phyloP scores from a whole-genome alignment of 768 basidiomycete species.

The Mycena alexandri region DNA sequence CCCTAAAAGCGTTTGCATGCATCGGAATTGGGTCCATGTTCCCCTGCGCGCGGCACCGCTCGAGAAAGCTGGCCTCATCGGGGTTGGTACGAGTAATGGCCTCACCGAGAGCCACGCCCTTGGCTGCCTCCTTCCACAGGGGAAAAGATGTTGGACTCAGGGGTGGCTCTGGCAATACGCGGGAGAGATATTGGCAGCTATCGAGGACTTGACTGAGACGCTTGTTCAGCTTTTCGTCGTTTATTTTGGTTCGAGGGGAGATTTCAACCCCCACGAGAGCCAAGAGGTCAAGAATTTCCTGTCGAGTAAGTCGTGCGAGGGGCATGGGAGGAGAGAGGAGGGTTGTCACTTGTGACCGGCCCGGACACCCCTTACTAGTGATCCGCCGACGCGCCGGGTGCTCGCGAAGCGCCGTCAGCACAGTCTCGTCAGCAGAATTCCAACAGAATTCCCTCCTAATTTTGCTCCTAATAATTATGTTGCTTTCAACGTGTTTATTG shows the following conservation, averaged over 20 bases:
- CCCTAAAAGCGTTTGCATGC: slow-evolving; percentile 16
- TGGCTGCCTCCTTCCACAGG: not conserved
- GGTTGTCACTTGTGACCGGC: not conserved
- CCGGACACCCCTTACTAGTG: too few species aligned
- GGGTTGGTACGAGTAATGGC: slow-evolving; percentile 6
- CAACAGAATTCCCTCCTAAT: too few species aligned
- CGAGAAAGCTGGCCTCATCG: slow-evolving; percentile 11
- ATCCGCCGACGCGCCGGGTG: too few species aligned
- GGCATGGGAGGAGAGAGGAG: not conserved
- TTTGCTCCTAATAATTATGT: too few species aligned
- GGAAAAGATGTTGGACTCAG: slow-evolving; percentile 6
- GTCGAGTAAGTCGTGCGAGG: slow-evolving; percentile 1
- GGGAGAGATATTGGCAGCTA: slow-evolving; percentile 25
- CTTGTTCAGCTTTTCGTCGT: slow-evolving; percentile 24
- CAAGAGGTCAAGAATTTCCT: slow-evolving; percentile 19
- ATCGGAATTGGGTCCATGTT: slow-evolving; percentile 15
- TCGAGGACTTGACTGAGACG: slow-evolving; percentile 21
- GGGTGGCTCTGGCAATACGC: slow-evolving; percentile 24
- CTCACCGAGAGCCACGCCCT: not conserved
- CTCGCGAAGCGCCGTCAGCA: too few species aligned
- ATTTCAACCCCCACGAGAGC: slow-evolving; percentile 14
- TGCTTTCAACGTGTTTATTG: too few species aligned
- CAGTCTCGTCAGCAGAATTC: too few species aligned
- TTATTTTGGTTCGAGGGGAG: slow-evolving; percentile 11
- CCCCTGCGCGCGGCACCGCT: not conserved